phyloP scores from a whole-genome alignment of 2,329 filamentous ascomycete species.

The Pyrenophora seminiperda region DNA sequence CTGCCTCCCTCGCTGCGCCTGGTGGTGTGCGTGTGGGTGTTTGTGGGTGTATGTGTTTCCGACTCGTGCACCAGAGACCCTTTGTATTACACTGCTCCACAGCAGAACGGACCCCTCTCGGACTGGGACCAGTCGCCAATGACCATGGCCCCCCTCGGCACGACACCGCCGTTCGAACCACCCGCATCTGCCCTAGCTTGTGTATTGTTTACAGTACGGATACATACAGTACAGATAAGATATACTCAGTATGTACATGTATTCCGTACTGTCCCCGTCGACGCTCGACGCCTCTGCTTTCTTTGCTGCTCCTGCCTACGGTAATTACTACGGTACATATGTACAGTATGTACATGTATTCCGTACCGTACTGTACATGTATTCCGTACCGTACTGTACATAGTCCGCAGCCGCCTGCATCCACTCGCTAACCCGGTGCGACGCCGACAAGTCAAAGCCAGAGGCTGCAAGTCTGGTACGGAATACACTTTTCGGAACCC shows the following conservation, averaged over 20 bases:
- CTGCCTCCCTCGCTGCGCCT: constrained; percentile 14
- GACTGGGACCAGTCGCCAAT: too few relatives aligned
- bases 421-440: constrained; percentile 8
- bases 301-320: too few relatives aligned
- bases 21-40: too few relatives aligned
- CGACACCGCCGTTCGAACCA: constrained; percentile 20
- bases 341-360: too few relatives aligned
- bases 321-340: too few relatives aligned
- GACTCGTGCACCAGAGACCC: constrained; percentile 2
- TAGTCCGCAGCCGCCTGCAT: constrained; percentile 9
- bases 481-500: constrained; percentile 5
- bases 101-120: constrained; percentile 6
- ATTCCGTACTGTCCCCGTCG: too few relatives aligned
- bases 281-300: neutral
- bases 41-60: too few relatives aligned
- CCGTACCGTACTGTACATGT: too few relatives aligned
- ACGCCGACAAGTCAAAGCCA: constrained; percentile 11
- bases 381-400: too few relatives aligned
- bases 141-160: constrained; percentile 17
- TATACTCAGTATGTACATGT: too few relatives aligned
- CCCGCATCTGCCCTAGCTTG: constrained; percentile 21
- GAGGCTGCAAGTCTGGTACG: neutral
- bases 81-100: constrained; percentile 15
- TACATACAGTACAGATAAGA: too few relatives aligned
- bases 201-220: constrained; percentile 14